Evolutionary conservation across 2,329 filamentous ascomycete species (phyloP), one percentile per base, ranked within the genome.

Genomic region (Colletotrichum lini): DNA sequence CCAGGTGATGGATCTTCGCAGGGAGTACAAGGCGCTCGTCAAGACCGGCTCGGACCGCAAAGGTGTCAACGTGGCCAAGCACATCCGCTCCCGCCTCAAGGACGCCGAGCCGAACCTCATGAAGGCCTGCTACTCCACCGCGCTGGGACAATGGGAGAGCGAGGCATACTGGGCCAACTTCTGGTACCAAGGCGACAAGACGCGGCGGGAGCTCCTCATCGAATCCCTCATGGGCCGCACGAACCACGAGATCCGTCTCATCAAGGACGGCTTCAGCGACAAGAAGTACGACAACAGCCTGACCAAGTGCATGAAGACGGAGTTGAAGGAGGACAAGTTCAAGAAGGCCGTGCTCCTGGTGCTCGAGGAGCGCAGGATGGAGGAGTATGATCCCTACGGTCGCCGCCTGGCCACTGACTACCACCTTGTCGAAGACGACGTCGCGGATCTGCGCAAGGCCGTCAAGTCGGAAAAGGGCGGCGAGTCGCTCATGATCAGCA

Each of bases 91-190:
- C 21, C 88, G 90, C 23, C 87, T 95, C 77, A 95, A 95, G 82
- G 91, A 94, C 53, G 89, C 91, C 75, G 88, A 92, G 65, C 87
- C 91, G 5, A 91, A 90, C 75, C 91, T 98, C 75, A 96, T 95
- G 83, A 98, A 98, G 82, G 93, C 93, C 8, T 95, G 93, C 78
- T 98, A 98, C 80, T 91, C 95, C 4, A 95, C 94, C 2, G 95
- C 96, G 0, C 88, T 98, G 0, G 96, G 96, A 12, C 89, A 89
- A 63, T 98, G 95, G 92, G 96, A 98, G 83, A 92, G 91, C 75
- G 96, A 99, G 81, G 94, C 94, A 0, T 98, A 98, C 86, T 99
- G 96, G 95, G 95, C 96, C 71, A 98, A 98, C 80, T 98, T 94
- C 82, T 98, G 95, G 92, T 98, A 98, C 83, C 96, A 98, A 79